Base-by-base conservation (phyloP, 768 basidiomycete species). In the Pleurotus citrinopileatus region DNA sequence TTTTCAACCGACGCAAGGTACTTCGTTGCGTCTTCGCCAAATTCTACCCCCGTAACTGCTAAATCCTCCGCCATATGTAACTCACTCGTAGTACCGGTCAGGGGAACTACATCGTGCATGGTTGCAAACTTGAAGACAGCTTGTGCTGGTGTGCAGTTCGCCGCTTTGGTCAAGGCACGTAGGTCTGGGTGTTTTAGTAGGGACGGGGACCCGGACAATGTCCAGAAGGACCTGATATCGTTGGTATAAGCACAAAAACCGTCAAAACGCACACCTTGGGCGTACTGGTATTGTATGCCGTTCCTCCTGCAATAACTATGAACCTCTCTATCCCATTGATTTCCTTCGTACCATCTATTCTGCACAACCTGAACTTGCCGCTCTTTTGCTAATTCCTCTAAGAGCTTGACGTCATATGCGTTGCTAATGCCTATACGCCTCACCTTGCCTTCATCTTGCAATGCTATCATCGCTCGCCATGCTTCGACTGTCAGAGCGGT, bases 181-280 rank as follows among this genome's bases (percentile, higher is more conserved):
- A 87, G 62, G 2, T 70, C 63, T 0, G 77, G 79, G 61, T 84
- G 77, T 3, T 64, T 52, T 3, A 91, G 70, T 7, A 92, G 70
- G 13, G 63, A 71, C 3, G 89, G 86, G 2, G 89, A 88, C n/a
- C 89, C 87, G 1, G 87, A 79, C 20, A 94, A 70, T 20, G 92
- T 93, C 91, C 92, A 93, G 67, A 94, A 93, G 13, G 90, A 91
- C 60, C 90, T 91, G 60, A n/a, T n/a, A n/a, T n/a, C n/a, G n/a
- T n/a, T n/a, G n/a, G n/a, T n/a, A n/a, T n/a, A n/a, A n/a, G n/a
- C n/a, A n/a, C n/a, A n/a, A n/a, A n/a, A n/a, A n/a, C n/a, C n/a
- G n/a, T n/a, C n/a, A n/a, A n/a, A n/a, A n/a, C n/a, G n/a, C n/a
- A n/a, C n/a, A n/a, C n/a, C n/a, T n/a, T n/a, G n/a, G n/a, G n/a